Conservation (phyloP, 306 rosid genomes). For the Vigna trinervia region DNA sequence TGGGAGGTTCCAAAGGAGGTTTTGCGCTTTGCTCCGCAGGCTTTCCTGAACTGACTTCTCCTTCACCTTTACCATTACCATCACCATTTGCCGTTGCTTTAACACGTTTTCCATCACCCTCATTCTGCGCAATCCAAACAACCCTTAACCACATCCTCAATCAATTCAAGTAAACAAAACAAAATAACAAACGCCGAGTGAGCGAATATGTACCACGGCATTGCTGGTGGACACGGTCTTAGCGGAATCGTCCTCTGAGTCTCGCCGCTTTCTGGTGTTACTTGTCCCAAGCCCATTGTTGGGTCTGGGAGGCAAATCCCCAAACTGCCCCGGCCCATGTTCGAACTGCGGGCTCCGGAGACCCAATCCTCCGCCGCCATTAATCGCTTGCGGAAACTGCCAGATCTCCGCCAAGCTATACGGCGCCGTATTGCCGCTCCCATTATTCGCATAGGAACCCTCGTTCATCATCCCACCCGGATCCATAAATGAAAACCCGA, state of each 20-base stretch:
- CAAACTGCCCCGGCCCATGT: constrained; percentile 56
- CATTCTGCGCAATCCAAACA: constrained; percentile 59
- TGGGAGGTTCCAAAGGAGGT: constrained; percentile 74
- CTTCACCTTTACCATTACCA: constrained; percentile 54
- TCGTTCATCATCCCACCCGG: constrained; percentile 71
- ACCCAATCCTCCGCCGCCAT: constrained; percentile 64
- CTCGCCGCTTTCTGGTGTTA: constrained; percentile 63
- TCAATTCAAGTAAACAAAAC: neutral
- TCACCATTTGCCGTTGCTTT: constrained; percentile 53
- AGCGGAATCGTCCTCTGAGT: constrained; percentile 62
- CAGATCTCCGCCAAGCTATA: constrained; percentile 85
- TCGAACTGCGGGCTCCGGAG: constrained; percentile 61
- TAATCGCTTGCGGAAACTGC: constrained; percentile 60
- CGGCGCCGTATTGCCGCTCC: constrained; percentile 57
- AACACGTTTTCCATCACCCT: constrained; percentile 66
- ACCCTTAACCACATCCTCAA: neutral
- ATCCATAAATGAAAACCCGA: constrained; percentile 49
- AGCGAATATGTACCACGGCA: constrained; percentile 55
- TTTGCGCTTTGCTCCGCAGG: constrained; percentile 60
- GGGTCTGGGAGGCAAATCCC: constrained; percentile 52
- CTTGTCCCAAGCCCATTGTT: constrained; percentile 46
- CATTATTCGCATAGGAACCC: constrained; percentile 54
- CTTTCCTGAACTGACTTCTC: constrained; percentile 78
- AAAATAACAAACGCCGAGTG: neutral
- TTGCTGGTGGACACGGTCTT: constrained; percentile 66